A percentile compares a stretch with the other conserved stretches of the same genome.
These are phyloP conservation scores for Hypoxylon sp. DNA, from an alignment of 2,329 filamentous ascomycete species.

Conservation along the genomic window DNA sequence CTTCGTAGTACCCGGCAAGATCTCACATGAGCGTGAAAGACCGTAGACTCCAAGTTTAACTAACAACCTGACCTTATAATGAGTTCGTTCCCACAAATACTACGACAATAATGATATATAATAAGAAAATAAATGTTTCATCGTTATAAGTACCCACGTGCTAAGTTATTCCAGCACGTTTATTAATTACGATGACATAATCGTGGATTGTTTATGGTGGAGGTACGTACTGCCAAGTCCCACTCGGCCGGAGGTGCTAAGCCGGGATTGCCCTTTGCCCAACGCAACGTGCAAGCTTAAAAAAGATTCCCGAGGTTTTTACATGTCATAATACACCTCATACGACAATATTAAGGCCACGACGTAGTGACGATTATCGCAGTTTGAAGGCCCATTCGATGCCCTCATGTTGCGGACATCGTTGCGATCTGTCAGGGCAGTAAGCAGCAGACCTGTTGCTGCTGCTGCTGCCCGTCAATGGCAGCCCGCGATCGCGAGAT, in stretches of 20 bases:
- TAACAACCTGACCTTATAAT: not conserved
- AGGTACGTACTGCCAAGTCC: constrained; percentile 23
- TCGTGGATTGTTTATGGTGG: not conserved
- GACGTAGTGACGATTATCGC: constrained; percentile 45
- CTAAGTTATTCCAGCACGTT: not conserved
- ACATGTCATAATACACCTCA: constrained; percentile 47
- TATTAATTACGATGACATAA: constrained; percentile 11
- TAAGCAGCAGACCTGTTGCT: constrained; percentile 67
- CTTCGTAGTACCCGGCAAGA: no score
- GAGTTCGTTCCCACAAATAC: no score
- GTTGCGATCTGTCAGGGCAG: constrained; percentile 73
- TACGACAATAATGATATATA: no score
- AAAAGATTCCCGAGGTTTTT: constrained; percentile 51
- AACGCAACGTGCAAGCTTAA: constrained; percentile 34
- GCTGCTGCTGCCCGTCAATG: constrained; percentile 71
- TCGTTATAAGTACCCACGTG: no score
- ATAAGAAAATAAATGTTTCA: no score
- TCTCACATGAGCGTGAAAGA: not conserved
- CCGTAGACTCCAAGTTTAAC: not conserved
- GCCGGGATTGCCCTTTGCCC: constrained; percentile 40
- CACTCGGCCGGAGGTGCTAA: constrained; percentile 32
- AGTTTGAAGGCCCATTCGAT: constrained; percentile 53
- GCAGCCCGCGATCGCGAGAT: constrained; percentile 60
- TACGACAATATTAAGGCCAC: constrained; percentile 35
- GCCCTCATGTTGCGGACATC: constrained; percentile 78